Base-by-base conservation (phyloP, 306 rosid genomes). In the Benincasa hispida region DNA sequence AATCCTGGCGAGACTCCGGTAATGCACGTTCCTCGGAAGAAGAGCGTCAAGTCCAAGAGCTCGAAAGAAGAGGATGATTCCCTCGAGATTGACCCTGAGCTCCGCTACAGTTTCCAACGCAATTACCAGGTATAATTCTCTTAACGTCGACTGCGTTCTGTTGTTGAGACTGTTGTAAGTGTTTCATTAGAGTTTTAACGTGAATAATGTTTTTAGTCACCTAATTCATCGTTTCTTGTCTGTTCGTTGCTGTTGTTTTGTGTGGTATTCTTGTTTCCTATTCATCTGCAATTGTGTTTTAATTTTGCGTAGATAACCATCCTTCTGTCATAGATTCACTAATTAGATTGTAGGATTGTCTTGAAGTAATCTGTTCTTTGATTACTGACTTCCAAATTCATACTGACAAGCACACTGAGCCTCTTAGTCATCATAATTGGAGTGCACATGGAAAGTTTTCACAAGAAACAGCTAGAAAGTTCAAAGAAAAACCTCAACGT, bases 61-160 rank as follows among this genome's bases (percentile, higher is more conserved):
- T 25, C 83, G 50, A 42, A 66, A 39, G 78, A 79, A 21, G 79
- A 87, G 73, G 87, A 80, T 13, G 96, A 89, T 53, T 80, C 87
- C 45, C 83, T 90, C 67, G 91, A 87, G 85, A 90, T 94, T 62
- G 99, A 94, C 72, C 97, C 97, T 5, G 91, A 94, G 85, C 88
- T 94, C 30, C 96, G 97, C 80, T 94, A 94, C 84, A 94, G 97
- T 81, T 94, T 94, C 83, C 96, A 94, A 75, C 96, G 99, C 56
- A 94, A 94, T 75, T 94, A 66, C 62, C 94, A 94, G 99, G 96
- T 94, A 63, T 67, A 45, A 6, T 55, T 66, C 75, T 19, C 60
- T 75, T 19, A 30, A 24, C 28, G 11, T 35, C 14, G 18, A 19
- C 4, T 24, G 24, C 6, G 1, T 22, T 1, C 27, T 8, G 51